Percentiles rank a stretch among this genome's conserved stretches.
Conservation (phyloP, 2,329 filamentous ascomycete genomes). For the Botrytis fragariae region DNA sequence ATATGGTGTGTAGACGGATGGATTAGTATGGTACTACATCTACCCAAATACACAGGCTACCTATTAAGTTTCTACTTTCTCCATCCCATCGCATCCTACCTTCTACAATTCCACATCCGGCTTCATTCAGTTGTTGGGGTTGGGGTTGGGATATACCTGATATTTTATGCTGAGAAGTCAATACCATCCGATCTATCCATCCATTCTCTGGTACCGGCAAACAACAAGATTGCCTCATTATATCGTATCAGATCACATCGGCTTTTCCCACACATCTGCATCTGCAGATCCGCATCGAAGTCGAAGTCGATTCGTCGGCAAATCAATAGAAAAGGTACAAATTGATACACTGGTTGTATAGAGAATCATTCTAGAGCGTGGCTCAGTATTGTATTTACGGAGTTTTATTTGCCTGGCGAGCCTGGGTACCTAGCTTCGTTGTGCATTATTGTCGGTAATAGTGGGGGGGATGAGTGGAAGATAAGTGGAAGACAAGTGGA, state of each 20-base stretch:
- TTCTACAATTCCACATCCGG: neutral
- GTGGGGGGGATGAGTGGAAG: neutral
- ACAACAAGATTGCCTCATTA: neutral
- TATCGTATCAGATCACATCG: no score
- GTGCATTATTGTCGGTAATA: neutral
- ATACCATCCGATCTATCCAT: neutral
- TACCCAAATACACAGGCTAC: no score
- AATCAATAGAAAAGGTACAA: neutral
- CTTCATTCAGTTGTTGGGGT: neutral
- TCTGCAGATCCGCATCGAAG: neutral
- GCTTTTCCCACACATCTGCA: neutral
- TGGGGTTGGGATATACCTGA: neutral
- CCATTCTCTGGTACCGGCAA: neutral
- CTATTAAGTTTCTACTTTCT: no score
- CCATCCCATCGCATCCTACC: no score
- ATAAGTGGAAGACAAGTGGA: neutral
- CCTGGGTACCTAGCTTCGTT: neutral
- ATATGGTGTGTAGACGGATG: no score
- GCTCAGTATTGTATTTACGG: neutral
- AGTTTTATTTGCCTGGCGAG: no score
- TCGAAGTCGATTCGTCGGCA: neutral
- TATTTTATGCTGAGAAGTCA: neutral
- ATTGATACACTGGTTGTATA: neutral
- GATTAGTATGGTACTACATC: no score
- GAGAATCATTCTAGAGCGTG: neutral